Percentiles rank a stretch among this genome's conserved stretches.
These are phyloP conservation scores for Actinomucor elegans DNA, from an alignment of 371 early-diverging fungal species.

Conservation along the genomic window DNA sequence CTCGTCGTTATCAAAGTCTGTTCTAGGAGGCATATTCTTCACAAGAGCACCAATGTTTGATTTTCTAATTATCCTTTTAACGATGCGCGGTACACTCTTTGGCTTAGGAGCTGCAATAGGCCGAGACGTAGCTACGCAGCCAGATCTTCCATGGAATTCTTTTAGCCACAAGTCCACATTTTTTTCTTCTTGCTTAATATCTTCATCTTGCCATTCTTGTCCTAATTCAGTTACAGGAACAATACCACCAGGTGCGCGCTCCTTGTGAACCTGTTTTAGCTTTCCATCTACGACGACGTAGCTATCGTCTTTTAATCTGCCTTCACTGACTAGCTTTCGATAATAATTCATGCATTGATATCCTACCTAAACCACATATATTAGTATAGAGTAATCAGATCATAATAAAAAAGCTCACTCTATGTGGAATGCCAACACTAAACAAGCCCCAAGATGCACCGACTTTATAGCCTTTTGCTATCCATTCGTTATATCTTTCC, in stretches of 20 bases:
- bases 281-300: conserved; percentile 57
- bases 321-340: conserved; percentile 49
- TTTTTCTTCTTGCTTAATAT: conserved; percentile 50
- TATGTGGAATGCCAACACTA: conserved; percentile 55
- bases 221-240: conserved; percentile 47
- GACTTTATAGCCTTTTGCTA: conserved; percentile 45
- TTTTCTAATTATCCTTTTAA: conserved; percentile 10
- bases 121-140: conserved; percentile 7
- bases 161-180: conserved; percentile 57
- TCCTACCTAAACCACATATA: conserved; percentile 41
- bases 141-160: conserved; percentile 46
- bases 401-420: conserved; percentile 42
- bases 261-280: conserved; percentile 47
- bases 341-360: conserved; percentile 70
- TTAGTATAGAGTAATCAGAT: too few species aligned
- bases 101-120: conserved; percentile 16
- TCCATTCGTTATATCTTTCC: conserved; percentile 58
- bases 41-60: conserved; percentile 24
- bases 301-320: conserved; percentile 48
- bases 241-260: conserved; percentile 27
- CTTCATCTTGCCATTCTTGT: conserved; percentile 52
- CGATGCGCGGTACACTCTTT: conserved; percentile 16
- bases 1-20: conserved; percentile 18
- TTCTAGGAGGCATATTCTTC: conserved; percentile 24
- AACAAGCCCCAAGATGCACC: conserved; percentile 66